Conservation (phyloP, 495 filamentous ascomycete species). For the Penicillium goetzii region DNA sequence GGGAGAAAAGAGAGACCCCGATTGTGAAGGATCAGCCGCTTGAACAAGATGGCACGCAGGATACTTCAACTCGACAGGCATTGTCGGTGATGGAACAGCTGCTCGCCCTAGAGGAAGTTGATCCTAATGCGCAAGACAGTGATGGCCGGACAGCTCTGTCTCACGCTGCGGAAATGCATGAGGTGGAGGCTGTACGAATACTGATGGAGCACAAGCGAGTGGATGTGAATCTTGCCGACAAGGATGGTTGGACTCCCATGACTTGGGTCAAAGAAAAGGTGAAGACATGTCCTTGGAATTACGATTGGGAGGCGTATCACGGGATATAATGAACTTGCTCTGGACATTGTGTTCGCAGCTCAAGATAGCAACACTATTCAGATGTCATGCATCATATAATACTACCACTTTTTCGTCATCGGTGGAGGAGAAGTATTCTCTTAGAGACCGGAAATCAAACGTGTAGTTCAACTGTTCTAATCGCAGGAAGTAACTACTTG, state of each 20-base stretch:
- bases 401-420: neutral
- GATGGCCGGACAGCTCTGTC: constrained; percentile 6
- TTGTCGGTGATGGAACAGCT: constrained; percentile 11
- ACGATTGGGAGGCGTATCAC: neutral
- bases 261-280: constrained; percentile 1
- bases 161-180: constrained; percentile 7
- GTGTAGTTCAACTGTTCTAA: too few species aligned
- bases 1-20: neutral
- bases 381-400: neutral
- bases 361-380: neutral
- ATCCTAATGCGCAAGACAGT: constrained; percentile 9
- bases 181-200: constrained; percentile 9
- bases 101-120: constrained; percentile 1
- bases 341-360: neutral
- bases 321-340: neutral
- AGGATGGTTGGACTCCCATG: constrained; percentile 9
- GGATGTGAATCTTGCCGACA: constrained; percentile 5
- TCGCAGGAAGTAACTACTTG: neutral
- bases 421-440: too few species aligned
- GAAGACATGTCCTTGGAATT: neutral
- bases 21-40: neutral
- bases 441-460: too few species aligned
- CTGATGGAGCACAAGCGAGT: constrained; percentile 6
- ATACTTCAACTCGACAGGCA: neutral
- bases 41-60: neutral